Percentiles rank a stretch among this genome's conserved stretches.
phyloP scores from a whole-genome alignment of 2,329 filamentous ascomycete species.

The Fusarium ambrosium region DNA sequence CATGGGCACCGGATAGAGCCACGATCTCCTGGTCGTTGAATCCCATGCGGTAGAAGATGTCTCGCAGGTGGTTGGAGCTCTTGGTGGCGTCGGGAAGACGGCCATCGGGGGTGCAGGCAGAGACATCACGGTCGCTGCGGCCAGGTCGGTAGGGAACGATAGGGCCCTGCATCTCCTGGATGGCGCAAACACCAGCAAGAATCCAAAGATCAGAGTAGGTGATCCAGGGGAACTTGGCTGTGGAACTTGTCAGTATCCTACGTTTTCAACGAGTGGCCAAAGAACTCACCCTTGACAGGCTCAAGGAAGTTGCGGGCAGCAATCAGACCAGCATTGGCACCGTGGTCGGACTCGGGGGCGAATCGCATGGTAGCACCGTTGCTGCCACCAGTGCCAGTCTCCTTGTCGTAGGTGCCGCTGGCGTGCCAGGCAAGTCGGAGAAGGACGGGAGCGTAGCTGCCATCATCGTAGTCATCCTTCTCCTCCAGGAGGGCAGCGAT shows the following conservation, averaged over 20 bases:
- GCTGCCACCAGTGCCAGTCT: constrained; percentile 89
- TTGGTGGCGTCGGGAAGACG: constrained; percentile 85
- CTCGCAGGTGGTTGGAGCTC: constrained; percentile 84
- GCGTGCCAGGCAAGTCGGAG: constrained; percentile 94
- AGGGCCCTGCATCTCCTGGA: constrained; percentile 97
- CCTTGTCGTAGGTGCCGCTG: constrained; percentile 91
- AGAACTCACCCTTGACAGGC: constrained; percentile 81
- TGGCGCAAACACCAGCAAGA: constrained; percentile 83
- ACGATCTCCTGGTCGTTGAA: constrained; percentile 98
- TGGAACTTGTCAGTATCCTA: constrained; percentile 16
- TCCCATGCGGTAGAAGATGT: constrained; percentile 96
- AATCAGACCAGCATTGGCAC: constrained; percentile 92
- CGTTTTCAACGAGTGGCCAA: background rate
- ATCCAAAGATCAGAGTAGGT: constrained; percentile 98
- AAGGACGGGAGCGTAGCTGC: constrained; percentile 93
- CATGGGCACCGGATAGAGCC: constrained; percentile 87
- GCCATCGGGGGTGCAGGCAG: constrained; percentile 93
- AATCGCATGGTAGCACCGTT: constrained; percentile 99
- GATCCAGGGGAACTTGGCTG: constrained; percentile 90
- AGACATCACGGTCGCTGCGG: constrained; percentile 81
- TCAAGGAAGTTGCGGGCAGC: constrained; percentile 92
- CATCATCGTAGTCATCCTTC: constrained; percentile 95
- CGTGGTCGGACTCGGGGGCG: constrained; percentile 87
- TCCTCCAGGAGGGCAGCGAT: constrained; percentile 85
- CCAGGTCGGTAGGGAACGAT: constrained; percentile 90